Base-by-base conservation (phyloP, 805 yeast genomes). In the Lachancea fermentati region DNA sequence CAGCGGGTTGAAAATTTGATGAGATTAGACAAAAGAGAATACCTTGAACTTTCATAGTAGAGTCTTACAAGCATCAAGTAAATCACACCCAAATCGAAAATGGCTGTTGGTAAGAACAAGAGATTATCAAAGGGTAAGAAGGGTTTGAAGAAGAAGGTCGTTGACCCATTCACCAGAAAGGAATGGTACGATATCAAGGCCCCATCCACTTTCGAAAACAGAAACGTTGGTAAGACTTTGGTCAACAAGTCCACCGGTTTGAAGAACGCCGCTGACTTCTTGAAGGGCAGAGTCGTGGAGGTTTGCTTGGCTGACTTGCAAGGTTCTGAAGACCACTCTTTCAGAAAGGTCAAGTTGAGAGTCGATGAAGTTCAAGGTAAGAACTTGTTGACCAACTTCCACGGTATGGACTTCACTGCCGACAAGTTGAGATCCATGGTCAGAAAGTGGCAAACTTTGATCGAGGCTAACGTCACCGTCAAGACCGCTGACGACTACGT, bases 121-220 rank as follows among this genome's bases (percentile, higher is more conserved):
- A 75, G 83, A 71, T 72, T 78, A 67, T 72, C 78, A 72, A 81
- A 81, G 78, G 91, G 93, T 68, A 83, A 84, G 87, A 91, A 91
- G 76, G 97, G 97, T 68, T 76, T 87, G 73, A 91, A 91, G 95
- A 93, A 91, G 95, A 91, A 83, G 83, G 93, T 85, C 69, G 95
- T 88, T 60, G 98, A 91, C 80, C 97, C 97, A 69, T 91, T 91
- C 93, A 79, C 96, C 82, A 88, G 89, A 75, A 91, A 91, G 78
- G 97, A 89, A 65, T 91, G 97, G 97, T 89, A 77, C 73, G 95
- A 85, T 73, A 86, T 89, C 76, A 88, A 89, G 79, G 97, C 97
- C 57, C 97, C 97, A 67, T 82, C 97, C 64, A 88, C 96, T 63
- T 91, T 89, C 66, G 97, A 89, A 75, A 87, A 86, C 85, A 89